Evolutionary conservation across 345 rosid species (phyloP).

Genomic region (Boechera retrofracta): DNA sequence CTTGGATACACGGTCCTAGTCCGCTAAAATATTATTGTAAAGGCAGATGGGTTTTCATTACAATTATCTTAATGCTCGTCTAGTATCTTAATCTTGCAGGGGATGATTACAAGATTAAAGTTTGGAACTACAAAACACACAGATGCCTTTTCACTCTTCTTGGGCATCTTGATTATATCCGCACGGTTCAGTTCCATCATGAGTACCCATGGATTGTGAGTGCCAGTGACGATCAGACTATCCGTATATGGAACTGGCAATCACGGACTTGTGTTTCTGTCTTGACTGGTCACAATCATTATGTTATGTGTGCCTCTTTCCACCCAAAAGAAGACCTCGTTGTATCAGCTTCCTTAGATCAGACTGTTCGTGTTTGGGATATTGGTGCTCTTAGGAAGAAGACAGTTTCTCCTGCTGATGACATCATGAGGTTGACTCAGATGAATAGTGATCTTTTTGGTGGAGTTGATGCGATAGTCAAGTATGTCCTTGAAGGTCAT

Average conservation of each 20-base stretch:
- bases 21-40: too few relatives aligned
- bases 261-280: constrained; percentile 88
- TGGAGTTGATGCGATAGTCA: constrained; percentile 86
- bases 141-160: constrained; percentile 87
- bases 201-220: constrained; percentile 95
- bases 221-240: constrained; percentile 95
- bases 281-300: constrained; percentile 86
- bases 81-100: constrained; percentile 51
- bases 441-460: constrained; percentile 90
- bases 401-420: constrained; percentile 85
- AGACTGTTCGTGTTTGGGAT: constrained; percentile 95
- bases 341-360: constrained; percentile 92
- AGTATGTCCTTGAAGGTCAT: constrained; percentile 93
- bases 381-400: constrained; percentile 85
- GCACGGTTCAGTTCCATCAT: constrained; percentile 93
- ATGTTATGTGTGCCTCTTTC: constrained; percentile 93
- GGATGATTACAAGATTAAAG: constrained; percentile 92
- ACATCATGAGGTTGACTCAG: constrained; percentile 73
- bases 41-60: background rate
- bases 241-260: constrained; percentile 94
- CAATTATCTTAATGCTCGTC: background rate
- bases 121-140: constrained; percentile 86
- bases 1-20: too few relatives aligned
- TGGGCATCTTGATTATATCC: constrained; percentile 89
- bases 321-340: constrained; percentile 93